A percentile compares a stretch with the other conserved stretches of the same genome.
Evolutionary conservation across 2,329 filamentous ascomycete genomes (phyloP).

Genomic region (Beauveria sp.): DNA sequence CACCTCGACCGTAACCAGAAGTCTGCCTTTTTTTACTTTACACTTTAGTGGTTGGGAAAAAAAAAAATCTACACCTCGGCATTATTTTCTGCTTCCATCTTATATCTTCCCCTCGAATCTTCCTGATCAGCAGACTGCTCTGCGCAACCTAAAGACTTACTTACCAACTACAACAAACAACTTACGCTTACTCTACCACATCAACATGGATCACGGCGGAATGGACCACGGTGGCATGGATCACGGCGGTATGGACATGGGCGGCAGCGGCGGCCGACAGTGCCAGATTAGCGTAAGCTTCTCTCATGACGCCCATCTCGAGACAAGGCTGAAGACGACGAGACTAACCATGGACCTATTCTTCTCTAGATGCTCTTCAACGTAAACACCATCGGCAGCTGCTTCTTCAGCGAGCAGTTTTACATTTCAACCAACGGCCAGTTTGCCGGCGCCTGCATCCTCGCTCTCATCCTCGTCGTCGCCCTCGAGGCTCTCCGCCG

Average conservation of each 20-base stretch:
- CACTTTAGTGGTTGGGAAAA: background rate
- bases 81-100: background rate
- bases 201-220: constrained; percentile 5
- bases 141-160: no score
- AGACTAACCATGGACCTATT: background rate
- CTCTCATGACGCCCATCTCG: background rate
- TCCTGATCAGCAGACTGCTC: no score
- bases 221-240: constrained; percentile 15
- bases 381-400: constrained; percentile 64
- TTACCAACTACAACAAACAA: background rate
- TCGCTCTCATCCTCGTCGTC: constrained; percentile 66
- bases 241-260: constrained; percentile 16
- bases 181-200: background rate
- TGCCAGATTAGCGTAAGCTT: constrained; percentile 35
- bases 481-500: constrained; percentile 66
- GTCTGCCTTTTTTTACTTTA: background rate
- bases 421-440: constrained; percentile 59
- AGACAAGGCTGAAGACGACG: background rate
- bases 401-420: constrained; percentile 65
- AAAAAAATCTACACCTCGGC: background rate
- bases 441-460: constrained; percentile 77
- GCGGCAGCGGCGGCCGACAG: constrained; percentile 15
- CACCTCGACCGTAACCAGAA: background rate
- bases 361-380: constrained; percentile 66
- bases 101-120: background rate